Evolutionary conservation across 306 rosid genomes (phyloP), one percentile per base, ranked within the genome.

Genomic region (Rosa persica): DNA sequence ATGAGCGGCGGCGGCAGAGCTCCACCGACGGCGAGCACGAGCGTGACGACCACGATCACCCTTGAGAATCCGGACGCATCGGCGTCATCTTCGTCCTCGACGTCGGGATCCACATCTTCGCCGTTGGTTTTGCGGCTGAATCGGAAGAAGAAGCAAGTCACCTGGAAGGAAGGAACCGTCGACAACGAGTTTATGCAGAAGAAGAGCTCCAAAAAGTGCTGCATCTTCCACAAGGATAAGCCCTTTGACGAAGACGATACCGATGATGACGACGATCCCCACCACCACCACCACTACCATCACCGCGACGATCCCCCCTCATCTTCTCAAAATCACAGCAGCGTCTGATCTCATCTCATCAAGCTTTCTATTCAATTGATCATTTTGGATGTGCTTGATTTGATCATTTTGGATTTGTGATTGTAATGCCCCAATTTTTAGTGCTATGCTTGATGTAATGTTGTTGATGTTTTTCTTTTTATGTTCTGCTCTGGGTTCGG

Each of bases 171-270:
- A 46, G 99, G 93, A 44, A 95, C 98, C 8, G 87, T 95, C 34
- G 99, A 95, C 87, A 95, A 95, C 78, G 99, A 95, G 89, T 93
- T 91, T 71, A 86, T 95, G 98, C 92, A 90, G 86, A 95, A 93
- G 88, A 95, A 95, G 85, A 93, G 98, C 82, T 95, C 98, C 82
- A 95, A 95, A 77, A 95, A 93, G 81, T 95, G 99, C 61, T 95
- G 99, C 77, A 93, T 95, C 82, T 95, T 93, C 79, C 99, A 95
- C 82, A 95, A 91, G 83, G 68, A 89, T 55, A 91, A 89, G 80
- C 87, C 93, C 68, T 91, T 91, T 68, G 99, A 95, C 68, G 98
- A 95, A 79, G 98, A 93, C 84, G 89, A 93, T 61, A 89, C 97
- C 78, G 98, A 91, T 30, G 80, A 85, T 27, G 98, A 95, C 34